phyloP scores from a whole-genome alignment of 1,284 basidiomycete genomes.

The Sporisorium iseilematis-ciliati region DNA sequence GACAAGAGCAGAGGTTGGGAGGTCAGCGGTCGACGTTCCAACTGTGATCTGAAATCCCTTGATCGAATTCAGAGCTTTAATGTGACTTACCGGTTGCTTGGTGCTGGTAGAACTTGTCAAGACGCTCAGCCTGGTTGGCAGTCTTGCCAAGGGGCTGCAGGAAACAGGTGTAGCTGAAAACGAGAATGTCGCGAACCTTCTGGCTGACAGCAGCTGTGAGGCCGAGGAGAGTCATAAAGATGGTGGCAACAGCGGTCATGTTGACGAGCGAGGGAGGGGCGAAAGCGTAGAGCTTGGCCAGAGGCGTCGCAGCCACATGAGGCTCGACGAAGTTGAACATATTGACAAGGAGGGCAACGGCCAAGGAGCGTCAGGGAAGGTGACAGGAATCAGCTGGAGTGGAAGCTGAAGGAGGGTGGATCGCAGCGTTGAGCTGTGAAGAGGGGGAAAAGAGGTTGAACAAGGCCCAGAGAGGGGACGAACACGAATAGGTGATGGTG shows the following conservation, averaged over 20 bases:
- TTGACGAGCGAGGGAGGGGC: conserved; percentile 35
- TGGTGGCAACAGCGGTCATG: conserved; percentile 24
- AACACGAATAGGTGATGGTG: conserved; percentile 14
- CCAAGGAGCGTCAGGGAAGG: neutral
- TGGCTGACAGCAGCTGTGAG: conserved; percentile 45
- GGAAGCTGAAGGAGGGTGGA: neutral
- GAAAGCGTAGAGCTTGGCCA: conserved; percentile 39
- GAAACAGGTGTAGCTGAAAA: conserved; percentile 69
- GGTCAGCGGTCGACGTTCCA: conserved; percentile 1
- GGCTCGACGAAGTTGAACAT: conserved; percentile 30
- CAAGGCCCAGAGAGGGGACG: conserved; percentile 22
- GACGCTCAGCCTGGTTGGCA: conserved; percentile 65
- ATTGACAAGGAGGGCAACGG: neutral
- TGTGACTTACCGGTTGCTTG: conserved; percentile 63
- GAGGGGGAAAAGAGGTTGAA: conserved; percentile 25
- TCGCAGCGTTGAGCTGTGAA: conserved; percentile 49
- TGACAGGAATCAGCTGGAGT: neutral
- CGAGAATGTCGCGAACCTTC: conserved; percentile 53
- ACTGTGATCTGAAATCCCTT: too few species aligned
- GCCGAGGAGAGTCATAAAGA: conserved; percentile 31
- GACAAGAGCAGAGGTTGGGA: too few species aligned
- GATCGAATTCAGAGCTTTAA: too few species aligned
- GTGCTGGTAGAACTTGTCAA: conserved; percentile 67
- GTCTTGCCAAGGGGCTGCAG: conserved; percentile 68
- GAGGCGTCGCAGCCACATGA: conserved; percentile 33